Conservation (phyloP, 2,329 filamentous ascomycete genomes). For the Venturia nashicola region DNA sequence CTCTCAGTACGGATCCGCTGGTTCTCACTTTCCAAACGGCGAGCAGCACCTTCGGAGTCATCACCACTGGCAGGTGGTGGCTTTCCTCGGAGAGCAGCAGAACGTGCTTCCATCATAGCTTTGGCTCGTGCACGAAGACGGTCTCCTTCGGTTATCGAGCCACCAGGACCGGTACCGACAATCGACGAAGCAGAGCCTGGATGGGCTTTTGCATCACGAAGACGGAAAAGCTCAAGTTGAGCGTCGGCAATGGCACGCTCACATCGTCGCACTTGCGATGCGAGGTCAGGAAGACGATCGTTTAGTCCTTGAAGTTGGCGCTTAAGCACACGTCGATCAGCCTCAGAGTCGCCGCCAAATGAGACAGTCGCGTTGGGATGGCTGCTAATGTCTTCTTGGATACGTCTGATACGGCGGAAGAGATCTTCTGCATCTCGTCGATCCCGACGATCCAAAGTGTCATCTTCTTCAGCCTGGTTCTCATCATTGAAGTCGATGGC, state of each 20-base stretch:
- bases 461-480: conserved; percentile 78
- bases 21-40: conserved; percentile 80
- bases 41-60: conserved; percentile 67
- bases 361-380: conserved; percentile 62
- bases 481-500: conserved; percentile 96
- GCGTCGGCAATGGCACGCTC: conserved; percentile 91
- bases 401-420: conserved; percentile 77
- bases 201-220: conserved; percentile 86
- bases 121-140: conserved; percentile 88
- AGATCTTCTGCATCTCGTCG: conserved; percentile 86
- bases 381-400: conserved; percentile 88
- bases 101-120: conserved; percentile 97
- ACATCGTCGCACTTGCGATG: conserved; percentile 79
- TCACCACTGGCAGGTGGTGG: conserved; percentile 54
- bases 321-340: conserved; percentile 74
- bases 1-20: conserved; percentile 70
- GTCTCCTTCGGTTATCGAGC: conserved; percentile 82
- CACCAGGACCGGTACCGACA: conserved; percentile 85
- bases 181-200: conserved; percentile 70
- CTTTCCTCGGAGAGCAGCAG: conserved; percentile 80
- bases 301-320: conserved; percentile 80
- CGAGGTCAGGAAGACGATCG: conserved; percentile 82
- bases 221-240: conserved; percentile 79
- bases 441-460: conserved; percentile 80
- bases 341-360: conserved; percentile 59